These are phyloP conservation scores for Canavalia gladiata DNA, from an alignment of 306 rosid species.

Conservation along the genomic window DNA sequence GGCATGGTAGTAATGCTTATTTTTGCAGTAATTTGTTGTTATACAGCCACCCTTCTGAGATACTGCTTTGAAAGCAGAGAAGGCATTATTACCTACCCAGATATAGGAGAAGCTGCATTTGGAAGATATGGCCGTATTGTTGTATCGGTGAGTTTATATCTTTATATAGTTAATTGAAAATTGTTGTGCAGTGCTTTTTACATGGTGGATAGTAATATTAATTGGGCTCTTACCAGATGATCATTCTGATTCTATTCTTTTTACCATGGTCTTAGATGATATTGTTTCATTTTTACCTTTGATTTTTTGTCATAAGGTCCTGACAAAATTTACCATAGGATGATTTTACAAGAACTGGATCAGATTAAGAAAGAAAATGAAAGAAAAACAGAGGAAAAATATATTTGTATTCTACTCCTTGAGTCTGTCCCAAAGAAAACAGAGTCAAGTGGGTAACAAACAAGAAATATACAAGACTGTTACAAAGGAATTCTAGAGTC, in stretches of 20 bases:
- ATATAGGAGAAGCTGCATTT: slow-evolving; percentile 90
- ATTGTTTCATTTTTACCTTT: slow-evolving; percentile 25
- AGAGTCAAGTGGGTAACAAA: too few relatives aligned
- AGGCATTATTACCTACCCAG: slow-evolving; percentile 68
- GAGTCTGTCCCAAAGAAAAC: too few relatives aligned
- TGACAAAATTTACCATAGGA: neutral
- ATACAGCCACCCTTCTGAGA: slow-evolving; percentile 77
- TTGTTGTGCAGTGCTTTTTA: slow-evolving; percentile 23
- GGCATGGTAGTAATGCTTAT: slow-evolving; percentile 65
- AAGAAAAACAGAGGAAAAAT: too few relatives aligned
- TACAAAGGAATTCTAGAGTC: too few relatives aligned
- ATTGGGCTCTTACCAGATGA: neutral
- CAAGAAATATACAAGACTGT: too few relatives aligned
- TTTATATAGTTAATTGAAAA: slow-evolving; percentile 29
- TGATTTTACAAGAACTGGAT: too few relatives aligned
- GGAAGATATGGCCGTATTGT: slow-evolving; percentile 78
- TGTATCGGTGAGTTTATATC: slow-evolving; percentile 70
- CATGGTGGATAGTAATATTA: neutral
- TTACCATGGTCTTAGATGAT: slow-evolving; percentile 18
- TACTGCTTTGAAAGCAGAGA: slow-evolving; percentile 70
- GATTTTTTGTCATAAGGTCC: slow-evolving; percentile 4
- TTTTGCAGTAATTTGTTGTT: slow-evolving; percentile 72
- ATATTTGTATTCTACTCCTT: too few relatives aligned
- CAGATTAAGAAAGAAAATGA: too few relatives aligned
- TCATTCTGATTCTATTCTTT: neutral